Base-by-base conservation (phyloP, 225 moss, liverwort and hornwort species). In the Bryoerythrophyllum caledonicum region DNA sequence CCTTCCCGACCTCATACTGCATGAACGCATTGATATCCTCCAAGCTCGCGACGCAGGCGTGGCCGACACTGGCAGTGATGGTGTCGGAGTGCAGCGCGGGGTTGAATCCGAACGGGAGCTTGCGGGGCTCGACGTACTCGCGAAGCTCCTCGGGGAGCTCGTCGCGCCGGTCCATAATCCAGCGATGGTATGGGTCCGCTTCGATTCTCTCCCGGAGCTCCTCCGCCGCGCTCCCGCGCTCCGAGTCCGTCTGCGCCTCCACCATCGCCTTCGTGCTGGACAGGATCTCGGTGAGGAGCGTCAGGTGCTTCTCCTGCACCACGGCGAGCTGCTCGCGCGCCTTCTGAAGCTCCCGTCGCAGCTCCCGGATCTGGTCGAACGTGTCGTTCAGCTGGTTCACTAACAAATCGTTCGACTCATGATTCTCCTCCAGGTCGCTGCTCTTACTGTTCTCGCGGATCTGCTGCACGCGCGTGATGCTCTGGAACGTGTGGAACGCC, bases 81-180 rank as follows among this genome's bases (percentile, higher is more conserved):
- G 66, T 81, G 67, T 93, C 82, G 1, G 93, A 86, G 30, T 20
- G 74, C 64, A 99, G 84, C 13, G 97, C 93, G 17, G 95, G 91
- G 52, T 99, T 99, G 82, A 78, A 99, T 2, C 97, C 97, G 24
- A 99, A 88, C 3, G 71, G 76, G 4, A 99, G 90, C 44, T 92
- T 88, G 56, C 93, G 78, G 7, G 78, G 71, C 20, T 74, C 70
- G n/a, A 90, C 91, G 51, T 79, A 99, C 80, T 91, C 93, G 8
- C 78, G 67, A 9, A 93, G 80, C 77, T 99, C 95, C 12, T 14
- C 3, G 14, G 81, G 83, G 7, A 86, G 86, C 48, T 24, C 19
- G 9, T 77, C 66, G 0, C 89, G 86, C 51, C 74, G 75, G 37
- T 77, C 77, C 24, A 86, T 56, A 63, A 83, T 79, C 89, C 89